These are phyloP conservation scores for Aspergillus tamarii DNA, from an alignment of 2,329 filamentous ascomycete species.

Conservation along the genomic window DNA sequence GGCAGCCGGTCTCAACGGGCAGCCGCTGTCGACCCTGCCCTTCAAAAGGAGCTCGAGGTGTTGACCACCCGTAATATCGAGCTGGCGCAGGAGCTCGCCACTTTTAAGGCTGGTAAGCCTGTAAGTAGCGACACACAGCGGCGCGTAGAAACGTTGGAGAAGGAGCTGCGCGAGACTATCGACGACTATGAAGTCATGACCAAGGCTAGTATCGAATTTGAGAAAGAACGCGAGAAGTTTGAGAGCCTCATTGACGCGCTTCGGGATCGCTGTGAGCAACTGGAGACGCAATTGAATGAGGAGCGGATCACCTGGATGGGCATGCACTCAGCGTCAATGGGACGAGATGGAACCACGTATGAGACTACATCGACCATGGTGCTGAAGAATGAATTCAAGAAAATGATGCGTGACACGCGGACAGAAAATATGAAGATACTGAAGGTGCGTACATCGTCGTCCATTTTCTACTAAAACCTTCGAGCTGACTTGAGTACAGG, in stretches of 20 bases:
- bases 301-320: conserved; percentile 70
- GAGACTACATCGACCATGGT: conserved; percentile 70
- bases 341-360: conserved; percentile 38
- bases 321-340: conserved; percentile 55
- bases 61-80: conserved; percentile 54
- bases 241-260: conserved; percentile 67
- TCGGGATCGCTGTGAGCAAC: conserved; percentile 63
- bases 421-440: conserved; percentile 66
- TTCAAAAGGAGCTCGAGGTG: conserved; percentile 63
- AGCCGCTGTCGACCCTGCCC: conserved; percentile 61
- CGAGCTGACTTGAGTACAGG: conserved; percentile 49
- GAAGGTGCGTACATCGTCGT: conserved; percentile 56
- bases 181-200: conserved; percentile 72
- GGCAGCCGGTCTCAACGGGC: conserved; percentile 72
- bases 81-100: conserved; percentile 52
- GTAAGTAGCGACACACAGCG: conserved; percentile 46
- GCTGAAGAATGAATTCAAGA: conserved; percentile 74
- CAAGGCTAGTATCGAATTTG: conserved; percentile 69
- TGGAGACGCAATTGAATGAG: conserved; percentile 68
- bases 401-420: conserved; percentile 76
- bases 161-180: conserved; percentile 68
- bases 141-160: conserved; percentile 61
- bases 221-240: conserved; percentile 69
- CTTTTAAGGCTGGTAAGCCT: conserved; percentile 40
- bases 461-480: not conserved